Conservation (phyloP, 2,329 filamentous ascomycete species). For the Trichoderma atrobrunneum region DNA sequence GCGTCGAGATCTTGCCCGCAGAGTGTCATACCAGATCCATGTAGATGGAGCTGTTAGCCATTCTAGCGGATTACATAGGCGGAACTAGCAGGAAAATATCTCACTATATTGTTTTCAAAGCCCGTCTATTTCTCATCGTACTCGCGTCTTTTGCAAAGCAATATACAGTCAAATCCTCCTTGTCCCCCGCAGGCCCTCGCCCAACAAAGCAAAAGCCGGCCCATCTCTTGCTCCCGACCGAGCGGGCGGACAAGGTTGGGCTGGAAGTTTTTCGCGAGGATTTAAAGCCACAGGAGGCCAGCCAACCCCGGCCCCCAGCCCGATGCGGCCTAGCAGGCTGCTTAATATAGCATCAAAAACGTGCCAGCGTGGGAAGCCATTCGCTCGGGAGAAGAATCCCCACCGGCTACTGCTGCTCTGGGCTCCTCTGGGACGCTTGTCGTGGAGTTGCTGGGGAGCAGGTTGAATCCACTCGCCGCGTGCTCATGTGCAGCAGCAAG, state of each 20-base stretch:
- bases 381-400: neutral
- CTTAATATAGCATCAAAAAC: slow-evolving; percentile 15
- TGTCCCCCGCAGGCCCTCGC: neutral
- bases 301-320: neutral
- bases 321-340: neutral
- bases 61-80: neutral
- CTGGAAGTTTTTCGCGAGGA: slow-evolving; percentile 1
- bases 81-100: neutral
- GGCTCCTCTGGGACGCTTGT: neutral
- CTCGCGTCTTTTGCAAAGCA: neutral
- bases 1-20: neutral
- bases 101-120: neutral
- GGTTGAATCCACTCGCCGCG: neutral
- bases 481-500: neutral
- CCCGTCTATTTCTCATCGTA: neutral
- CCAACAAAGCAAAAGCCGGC: slow-evolving; percentile 5
- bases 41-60: neutral
- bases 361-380: neutral
- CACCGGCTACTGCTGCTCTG: neutral
- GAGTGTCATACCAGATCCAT: neutral
- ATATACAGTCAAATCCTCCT: neutral
- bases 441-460: neutral
- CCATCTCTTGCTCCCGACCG: slow-evolving; percentile 14
- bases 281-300: neutral
- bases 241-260: neutral